Evolutionary conservation across 31 red algal genomes (phyloP), one percentile per base, ranked within the genome.

Genomic region (Porphyra umbilicalis): DNA sequence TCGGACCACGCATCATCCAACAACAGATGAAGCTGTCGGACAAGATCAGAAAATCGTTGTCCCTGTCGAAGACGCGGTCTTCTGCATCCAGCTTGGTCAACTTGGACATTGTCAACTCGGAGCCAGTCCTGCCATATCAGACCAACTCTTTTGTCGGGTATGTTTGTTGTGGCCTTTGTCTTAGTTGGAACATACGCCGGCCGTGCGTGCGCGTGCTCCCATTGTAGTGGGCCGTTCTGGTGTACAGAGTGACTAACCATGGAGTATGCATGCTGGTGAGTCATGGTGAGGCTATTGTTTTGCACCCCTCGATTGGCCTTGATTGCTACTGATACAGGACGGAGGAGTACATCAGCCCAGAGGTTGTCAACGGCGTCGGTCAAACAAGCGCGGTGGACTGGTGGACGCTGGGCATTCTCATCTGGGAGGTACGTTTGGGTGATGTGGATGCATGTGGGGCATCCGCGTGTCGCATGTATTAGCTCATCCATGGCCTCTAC

Each of bases 81-180:
- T 75, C 29, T 74, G 38, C 80, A 9, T 84, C 87, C 39, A 71
- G 86, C 33, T 37, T 88, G 0, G 30, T 80, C 32, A 78, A 81
- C 34, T 74, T 94, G 30, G 95, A 98, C 75, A 94, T 94, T 75
- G 92, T 98, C 74, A 85, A 88, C 80, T 94, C 92, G 79, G 95
- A 98, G 78, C 92, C 92, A n/a, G 84, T 98, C 14, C 68, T 98
- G 25, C 89, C 90, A 18, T 91, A 98, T 36, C 86, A 90, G 71
- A 98, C 95, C 78, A 94, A 94, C 79, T 95, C 96, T 6, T 95
- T 98, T 82, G 90, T 92, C 13, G 96, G 96, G 44, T 95, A 95
- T 33, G 81, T 95, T 18, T 13, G 5, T n/a, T 29, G 57, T n/a
- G 44, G 44, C 10, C 44, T 20, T 2, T 67, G 44, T 67, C 3